Conservation (phyloP, 768 basidiomycete genomes). For the Podaxis rugospora region DNA sequence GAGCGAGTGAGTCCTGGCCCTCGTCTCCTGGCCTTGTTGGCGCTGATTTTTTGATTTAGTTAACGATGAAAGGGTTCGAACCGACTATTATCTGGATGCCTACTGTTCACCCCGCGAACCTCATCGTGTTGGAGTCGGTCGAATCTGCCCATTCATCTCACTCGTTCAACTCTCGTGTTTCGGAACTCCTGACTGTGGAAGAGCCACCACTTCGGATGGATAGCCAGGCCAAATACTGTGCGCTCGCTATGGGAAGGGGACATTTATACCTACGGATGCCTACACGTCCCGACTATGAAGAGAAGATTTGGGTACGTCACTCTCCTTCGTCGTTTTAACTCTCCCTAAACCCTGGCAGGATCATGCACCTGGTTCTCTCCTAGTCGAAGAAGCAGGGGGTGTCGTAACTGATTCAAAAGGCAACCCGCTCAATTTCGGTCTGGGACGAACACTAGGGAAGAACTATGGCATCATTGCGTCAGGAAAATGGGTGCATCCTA, state of each 20-base stretch:
- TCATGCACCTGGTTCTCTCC: constrained; percentile 81
- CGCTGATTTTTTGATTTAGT: constrained; percentile 26
- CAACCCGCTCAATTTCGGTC: constrained; percentile 73
- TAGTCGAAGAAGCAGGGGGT: constrained; percentile 89
- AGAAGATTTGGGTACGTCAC: constrained; percentile 91
- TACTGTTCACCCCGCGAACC: constrained; percentile 33
- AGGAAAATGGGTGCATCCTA: constrained; percentile 61
- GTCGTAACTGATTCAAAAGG: constrained; percentile 84
- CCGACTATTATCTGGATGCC: constrained; percentile 38
- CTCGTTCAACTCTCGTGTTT: constrained; percentile 73
- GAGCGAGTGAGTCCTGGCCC: constrained; percentile 6
- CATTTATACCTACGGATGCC: constrained; percentile 81
- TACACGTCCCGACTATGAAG: constrained; percentile 70
- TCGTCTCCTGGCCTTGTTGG: neutral
- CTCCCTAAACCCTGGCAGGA: constrained; percentile 45
- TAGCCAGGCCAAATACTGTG: constrained; percentile 92
- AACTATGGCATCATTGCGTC: constrained; percentile 90
- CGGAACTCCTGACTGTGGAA: constrained; percentile 60
- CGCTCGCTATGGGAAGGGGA: constrained; percentile 83
- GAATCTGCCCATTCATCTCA: constrained; percentile 93
- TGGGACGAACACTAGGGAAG: constrained; percentile 79
- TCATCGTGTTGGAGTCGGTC: constrained; percentile 86
- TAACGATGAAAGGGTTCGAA: constrained; percentile 46
- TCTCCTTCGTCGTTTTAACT: neutral
- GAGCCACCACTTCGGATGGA: constrained; percentile 80